Base-by-base conservation (phyloP, 116 monocot species). In the Phalaenopsis hybrid region DNA sequence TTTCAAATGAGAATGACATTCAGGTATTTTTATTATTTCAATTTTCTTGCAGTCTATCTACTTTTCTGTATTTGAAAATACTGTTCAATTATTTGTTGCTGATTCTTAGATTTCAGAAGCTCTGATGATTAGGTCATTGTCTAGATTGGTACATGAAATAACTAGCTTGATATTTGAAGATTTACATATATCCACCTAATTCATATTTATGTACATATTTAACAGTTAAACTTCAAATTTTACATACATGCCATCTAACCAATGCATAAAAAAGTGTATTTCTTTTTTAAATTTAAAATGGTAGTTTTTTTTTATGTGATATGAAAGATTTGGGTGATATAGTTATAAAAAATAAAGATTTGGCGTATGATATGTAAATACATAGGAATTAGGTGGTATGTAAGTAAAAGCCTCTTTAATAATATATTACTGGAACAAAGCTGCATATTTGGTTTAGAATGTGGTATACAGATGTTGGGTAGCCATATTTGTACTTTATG, bases 1-100 rank as follows among this genome's bases (percentile, higher is more conserved):
- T 98, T 55, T 89, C 92, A 51, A 98, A 93, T 85, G 95, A 95
- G 63, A 95, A 98, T 92, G 95, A 98, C 23, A 88, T 98, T 83
- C 95, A 98, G 95, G 98, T 98, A 85, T 75, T 46, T 17, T 46
- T 75, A 28, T 6, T 48, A 28, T 2, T 21, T 0, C 8, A 77
- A 8, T 51, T 51, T 51, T 77, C 28, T 23, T 51, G 8, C 12
- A 77, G 11, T 77, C 51, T 8, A 49, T 77, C 9, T 44, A 51
- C 21, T 77, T 51, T 77, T 77, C 45, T 44, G 18, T 20, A 43
- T 9, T 74, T 44, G 28, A 2, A 6, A 74, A 74, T 31, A 31
- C 44, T 44, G 44, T 44, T 74, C 31, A 20, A 74, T 74, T 74
- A 44, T 17, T 75, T 75, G 31, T 75, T 75, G 18, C 44, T 45